Evolutionary conservation across 2,329 filamentous ascomycete species (phyloP).

Genomic region (Sporothrix brunneoviolacea): DNA sequence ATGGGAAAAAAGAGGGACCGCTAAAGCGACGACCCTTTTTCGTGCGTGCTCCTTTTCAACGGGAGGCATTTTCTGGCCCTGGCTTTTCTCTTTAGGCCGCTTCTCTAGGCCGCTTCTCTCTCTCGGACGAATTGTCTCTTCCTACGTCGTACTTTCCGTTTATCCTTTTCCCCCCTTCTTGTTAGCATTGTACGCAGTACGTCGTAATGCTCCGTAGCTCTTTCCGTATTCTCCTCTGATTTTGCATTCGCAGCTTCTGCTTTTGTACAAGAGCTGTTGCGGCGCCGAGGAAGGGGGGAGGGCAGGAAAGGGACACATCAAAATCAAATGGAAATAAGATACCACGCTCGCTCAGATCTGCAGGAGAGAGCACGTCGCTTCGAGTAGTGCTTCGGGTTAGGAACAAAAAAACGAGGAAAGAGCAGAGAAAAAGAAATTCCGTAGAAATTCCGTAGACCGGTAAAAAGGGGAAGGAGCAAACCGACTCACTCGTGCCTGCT

Average conservation of each 20-base stretch:
- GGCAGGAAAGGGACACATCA: background rate
- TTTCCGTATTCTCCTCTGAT: background rate
- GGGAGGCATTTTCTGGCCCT: constrained; percentile 5
- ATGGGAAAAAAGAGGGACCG: background rate
- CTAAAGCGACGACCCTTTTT: background rate
- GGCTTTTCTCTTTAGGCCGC: constrained; percentile 2
- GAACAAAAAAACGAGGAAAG: background rate
- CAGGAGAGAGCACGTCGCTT: too few relatives aligned
- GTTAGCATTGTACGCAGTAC: too few relatives aligned
- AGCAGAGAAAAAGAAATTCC: background rate
- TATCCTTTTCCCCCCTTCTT: background rate
- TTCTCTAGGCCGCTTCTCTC: too few relatives aligned
- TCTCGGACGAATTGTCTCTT: background rate
- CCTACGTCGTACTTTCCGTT: background rate
- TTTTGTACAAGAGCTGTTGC: constrained; percentile 8
- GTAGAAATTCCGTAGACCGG: background rate
- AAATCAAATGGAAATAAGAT: background rate
- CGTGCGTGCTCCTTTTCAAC: background rate
- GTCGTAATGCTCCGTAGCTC: background rate
- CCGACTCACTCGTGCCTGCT: background rate
- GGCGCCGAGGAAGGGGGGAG: constrained; percentile 5
- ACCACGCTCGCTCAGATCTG: background rate
- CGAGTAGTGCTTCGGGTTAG: too few relatives aligned
- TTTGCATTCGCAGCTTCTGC: constrained; percentile 6
- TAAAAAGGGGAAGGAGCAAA: constrained; percentile 3